Conservation (phyloP, 192 early-diverging fungal genomes). For the Backusella psychrophila region DNA sequence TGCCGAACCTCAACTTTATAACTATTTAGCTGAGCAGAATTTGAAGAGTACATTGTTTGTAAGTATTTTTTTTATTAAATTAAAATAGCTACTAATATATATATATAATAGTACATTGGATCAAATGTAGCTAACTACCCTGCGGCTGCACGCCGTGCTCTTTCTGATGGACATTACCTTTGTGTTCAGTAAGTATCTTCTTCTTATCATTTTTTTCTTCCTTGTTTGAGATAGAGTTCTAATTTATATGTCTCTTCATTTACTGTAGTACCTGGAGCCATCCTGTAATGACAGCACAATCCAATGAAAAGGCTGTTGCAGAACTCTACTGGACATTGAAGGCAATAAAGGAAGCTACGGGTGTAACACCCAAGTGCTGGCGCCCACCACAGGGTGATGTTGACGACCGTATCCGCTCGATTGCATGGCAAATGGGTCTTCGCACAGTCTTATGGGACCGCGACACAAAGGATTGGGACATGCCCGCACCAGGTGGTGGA, state of each 20-base stretch:
- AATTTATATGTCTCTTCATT: background rate
- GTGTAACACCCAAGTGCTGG: conserved; percentile 50
- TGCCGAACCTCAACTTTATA: conserved; percentile 20
- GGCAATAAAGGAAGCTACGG: conserved; percentile 43
- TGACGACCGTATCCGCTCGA: conserved; percentile 54
- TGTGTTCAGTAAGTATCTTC: conserved; percentile 32
- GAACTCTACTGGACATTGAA: conserved; percentile 50
- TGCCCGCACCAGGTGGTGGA: conserved; percentile 31
- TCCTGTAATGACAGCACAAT: conserved; percentile 42
- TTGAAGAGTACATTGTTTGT: conserved; percentile 23
- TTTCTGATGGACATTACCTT: conserved; percentile 52
- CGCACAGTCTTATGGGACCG: conserved; percentile 18
- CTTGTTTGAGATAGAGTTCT: background rate
- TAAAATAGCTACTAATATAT: background rate
- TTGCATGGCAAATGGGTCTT: conserved; percentile 47
- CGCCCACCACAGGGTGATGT: conserved; percentile 57
- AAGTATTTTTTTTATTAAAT: background rate
- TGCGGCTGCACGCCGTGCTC: conserved; percentile 22
- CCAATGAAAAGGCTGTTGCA: conserved; percentile 55
- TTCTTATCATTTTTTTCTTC: background rate
- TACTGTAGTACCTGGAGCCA: conserved; percentile 57
- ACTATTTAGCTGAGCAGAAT: conserved; percentile 16
- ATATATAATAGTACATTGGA: conserved; percentile 26
- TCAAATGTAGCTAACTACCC: conserved; percentile 34
- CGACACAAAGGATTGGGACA: conserved; percentile 22